These are phyloP conservation scores for Paxillus involutus DNA, from an alignment of 768 basidiomycete species.

Conservation along the genomic window DNA sequence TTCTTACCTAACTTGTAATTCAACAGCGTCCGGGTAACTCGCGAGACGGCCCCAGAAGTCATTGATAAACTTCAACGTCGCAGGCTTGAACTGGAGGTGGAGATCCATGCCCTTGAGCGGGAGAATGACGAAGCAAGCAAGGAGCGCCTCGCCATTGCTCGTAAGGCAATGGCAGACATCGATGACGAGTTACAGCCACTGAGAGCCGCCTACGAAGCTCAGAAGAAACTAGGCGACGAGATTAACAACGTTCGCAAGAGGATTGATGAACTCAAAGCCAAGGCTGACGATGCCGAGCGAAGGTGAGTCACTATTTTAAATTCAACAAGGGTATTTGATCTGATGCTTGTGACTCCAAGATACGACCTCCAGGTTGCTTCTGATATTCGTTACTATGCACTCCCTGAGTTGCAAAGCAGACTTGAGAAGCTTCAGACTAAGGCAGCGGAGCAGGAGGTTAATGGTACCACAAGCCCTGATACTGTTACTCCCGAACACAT, in stretches of 20 bases:
- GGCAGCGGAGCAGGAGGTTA: constrained; percentile 69
- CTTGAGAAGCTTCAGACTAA: constrained; percentile 71
- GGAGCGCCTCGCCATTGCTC: constrained; percentile 72
- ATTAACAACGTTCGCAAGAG: constrained; percentile 71
- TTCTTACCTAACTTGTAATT: constrained; percentile 1
- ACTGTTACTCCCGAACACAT: constrained; percentile 87
- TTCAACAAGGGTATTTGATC: neutral
- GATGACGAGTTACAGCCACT: constrained; percentile 84
- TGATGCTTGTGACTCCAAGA: constrained; percentile 36
- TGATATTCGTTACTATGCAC: constrained; percentile 87
- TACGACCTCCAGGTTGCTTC: constrained; percentile 76
- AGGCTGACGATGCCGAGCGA: constrained; percentile 91
- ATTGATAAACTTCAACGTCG: constrained; percentile 89
- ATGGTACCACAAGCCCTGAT: constrained; percentile 53
- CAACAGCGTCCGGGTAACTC: constrained; percentile 80
- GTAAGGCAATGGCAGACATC: constrained; percentile 77
- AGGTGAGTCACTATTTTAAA: constrained; percentile 40
- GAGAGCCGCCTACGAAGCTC: constrained; percentile 82
- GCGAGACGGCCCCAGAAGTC: constrained; percentile 92
- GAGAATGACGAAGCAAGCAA: constrained; percentile 90
- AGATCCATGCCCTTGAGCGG: constrained; percentile 90
- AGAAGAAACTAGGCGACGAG: constrained; percentile 81
- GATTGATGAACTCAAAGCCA: constrained; percentile 90
- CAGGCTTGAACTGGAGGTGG: constrained; percentile 90
- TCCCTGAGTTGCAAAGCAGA: constrained; percentile 80